Base-by-base conservation (phyloP, 2,329 filamentous ascomycete species). In the Huntiella decipiens region DNA sequence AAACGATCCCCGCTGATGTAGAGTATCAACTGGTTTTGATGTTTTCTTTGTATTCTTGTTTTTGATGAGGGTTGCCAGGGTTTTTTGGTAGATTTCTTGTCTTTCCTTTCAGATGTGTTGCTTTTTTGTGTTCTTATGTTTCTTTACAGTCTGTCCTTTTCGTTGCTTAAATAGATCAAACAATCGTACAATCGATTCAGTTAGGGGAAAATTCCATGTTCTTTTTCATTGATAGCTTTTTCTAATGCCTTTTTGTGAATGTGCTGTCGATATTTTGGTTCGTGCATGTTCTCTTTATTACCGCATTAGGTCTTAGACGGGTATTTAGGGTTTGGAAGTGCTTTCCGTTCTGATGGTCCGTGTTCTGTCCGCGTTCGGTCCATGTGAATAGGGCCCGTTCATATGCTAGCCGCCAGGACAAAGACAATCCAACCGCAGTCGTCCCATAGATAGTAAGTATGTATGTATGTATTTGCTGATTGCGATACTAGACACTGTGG, bases 31-130 rank as follows among this genome's bases (percentile, higher is more conserved):
- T 38, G 32, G 28, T 33, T 22, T 43, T 44, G 33, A 37, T 37
- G 15, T 38, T 50, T 33, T 32, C 39, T 32, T 43, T 38, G 38
- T 43, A 12, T 39, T 48, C 39, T 43, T 43, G 34, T 28, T 49
- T 49, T 12, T 22, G 37, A n/a, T 49, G n/a, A 19, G 12, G 22
- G 22, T 28, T 28, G 22, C 3, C 22, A 28, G 22, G 22, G 22
- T 1, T 28, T 28, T 28, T 28, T 10, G 22, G 22, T 28, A 28
- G 22, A 10, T 28, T 28, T 28, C 22, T 28, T 28, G 22, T 28
- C 22, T 34, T 44, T 15, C 28, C 16, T 37, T 37, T 38, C 38
- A 43, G 35, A n/a, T 32, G 35, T 44, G 11, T 44, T 32, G 15
- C 16, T 41, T 41, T 45, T 49, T 41, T 45, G n/a, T 31, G 37